Evolutionary conservation across 2,329 filamentous ascomycete species (phyloP), one percentile per base, ranked within the genome.

Genomic region (Colletotrichum sp.): DNA sequence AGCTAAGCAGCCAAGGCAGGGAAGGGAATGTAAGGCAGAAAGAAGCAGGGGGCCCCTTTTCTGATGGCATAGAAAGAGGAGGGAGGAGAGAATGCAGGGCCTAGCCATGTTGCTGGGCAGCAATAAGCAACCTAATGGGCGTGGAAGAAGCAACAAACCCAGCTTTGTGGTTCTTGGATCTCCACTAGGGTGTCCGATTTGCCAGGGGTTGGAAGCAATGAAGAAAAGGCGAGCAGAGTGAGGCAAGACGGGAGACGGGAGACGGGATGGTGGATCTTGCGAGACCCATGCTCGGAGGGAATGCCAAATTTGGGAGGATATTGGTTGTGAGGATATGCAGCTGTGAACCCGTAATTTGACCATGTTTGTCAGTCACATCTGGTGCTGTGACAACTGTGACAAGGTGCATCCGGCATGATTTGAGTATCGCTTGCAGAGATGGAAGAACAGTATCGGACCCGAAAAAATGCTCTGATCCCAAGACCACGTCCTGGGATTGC

Each of bases 121-220:
- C 28, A 68, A 75, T 68, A 75, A 75, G 73, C 73, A 75, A 75
- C 30, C 28, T 48, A 32, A 30, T 60, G 57, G 68, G 27, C 55
- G 25, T 73, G 57, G 34, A 68, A 73, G 73, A 75, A 75, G 73
- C 70, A 73, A 64, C 8, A 61, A 75, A 72, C 64, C 73, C 73
- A 73, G 44, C 73, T 73, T 73, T 59, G 64, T 75, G 73, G 70
- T 75, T 68, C 64, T 68, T 68, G 44, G 64, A 60, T 44, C 57
- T 39, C 73, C 70, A 59, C 70, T 59, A 59, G 64, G 39, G 55
- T 44, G n/a, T 19, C 59, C 27, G 70, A 59, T 32, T 36, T 34
- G 57, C 16, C 59, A 68, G 70, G 44, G 73, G 27, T 68, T 65
- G 36, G 57, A 39, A 32, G 57, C 64, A 55, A 73, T 59, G 64